Base-by-base conservation (phyloP, 1,284 basidiomycete genomes). In the Cystobasidium sp. region DNA sequence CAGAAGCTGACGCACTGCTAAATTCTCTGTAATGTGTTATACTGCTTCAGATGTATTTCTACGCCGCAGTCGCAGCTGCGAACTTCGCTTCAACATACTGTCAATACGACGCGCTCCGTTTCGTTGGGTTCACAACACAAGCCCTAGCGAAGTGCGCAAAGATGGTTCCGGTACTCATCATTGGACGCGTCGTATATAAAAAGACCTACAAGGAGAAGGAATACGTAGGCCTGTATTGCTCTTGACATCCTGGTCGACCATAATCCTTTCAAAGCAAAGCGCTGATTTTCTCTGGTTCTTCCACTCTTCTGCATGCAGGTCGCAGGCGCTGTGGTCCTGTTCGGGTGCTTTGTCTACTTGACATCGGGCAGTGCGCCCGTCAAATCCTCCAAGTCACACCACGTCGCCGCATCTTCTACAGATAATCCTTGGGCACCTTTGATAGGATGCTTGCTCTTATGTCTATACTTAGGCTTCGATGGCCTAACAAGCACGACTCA, bases 101-200 rank as follows among this genome's bases (percentile, higher is more conserved):
- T 39, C 79, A 80, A 68, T 79, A 79, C 52, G 78, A 80, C 58
- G 78, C 79, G 0, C 75, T 80, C 22, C 74, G 76, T 49, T 75
- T 75, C 44, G 77, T 78, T 1, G 66, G 70, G 6, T 78, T 75
- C 64, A 76, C 76, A 3, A 76, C 75, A 0, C 75, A 76, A 47
- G 62, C 70, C 12, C 63, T 77, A 5, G 76, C 75, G 39, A 75
- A 75, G 55, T 68, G 68, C 46, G 64, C 68, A 41, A 79, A 80
- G 68, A 79, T 79, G 78, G 75, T 79, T 37, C 79, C 79, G 14
- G 79, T 80, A 1, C 75, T 80, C 24, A 51, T 80, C 24, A 75
- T 80, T 41, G 78, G 78, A 10, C 69, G 74, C 0, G 20, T 77
- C 31, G 71, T 80, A 18, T 80, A 74, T 53, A 77, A 76, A 62